phyloP scores from a whole-genome alignment of 345 rosid species.

The Abelmoschus esculentus region DNA sequence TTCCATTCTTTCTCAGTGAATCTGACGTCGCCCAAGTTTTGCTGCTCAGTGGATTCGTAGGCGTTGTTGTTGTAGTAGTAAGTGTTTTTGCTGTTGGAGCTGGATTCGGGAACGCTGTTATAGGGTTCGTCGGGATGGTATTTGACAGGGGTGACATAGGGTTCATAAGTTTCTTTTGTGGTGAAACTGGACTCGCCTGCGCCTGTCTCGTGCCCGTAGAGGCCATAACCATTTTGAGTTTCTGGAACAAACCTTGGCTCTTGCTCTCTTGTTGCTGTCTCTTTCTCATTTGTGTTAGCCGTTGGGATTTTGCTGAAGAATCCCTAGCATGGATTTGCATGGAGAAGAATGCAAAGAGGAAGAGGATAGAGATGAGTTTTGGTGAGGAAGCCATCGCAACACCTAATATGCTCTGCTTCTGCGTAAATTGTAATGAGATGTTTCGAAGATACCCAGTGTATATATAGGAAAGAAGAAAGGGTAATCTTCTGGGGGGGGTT shows the following conservation, averaged over 20 bases:
- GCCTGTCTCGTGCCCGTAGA: constrained; percentile 32
- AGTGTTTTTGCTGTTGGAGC: constrained; percentile 8
- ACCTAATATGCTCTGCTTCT: no score
- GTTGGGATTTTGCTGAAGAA: no score
- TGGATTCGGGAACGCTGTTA: constrained; percentile 15
- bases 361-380: no score
- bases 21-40: constrained; percentile 13
- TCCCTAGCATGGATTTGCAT: no score
- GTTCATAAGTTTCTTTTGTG: constrained; percentile 5
- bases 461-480: no score
- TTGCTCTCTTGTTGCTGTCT: no score
- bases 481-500: background rate
- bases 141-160: constrained; percentile 18
- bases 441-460: no score
- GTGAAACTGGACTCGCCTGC: constrained; percentile 23
- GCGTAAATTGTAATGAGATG: no score
- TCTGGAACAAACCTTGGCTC: constrained; percentile 31
- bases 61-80: constrained; percentile 19
- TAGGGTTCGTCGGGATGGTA: constrained; percentile 16
- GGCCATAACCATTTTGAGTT: constrained; percentile 44
- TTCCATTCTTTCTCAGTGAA: constrained; percentile 20
- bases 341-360: no score
- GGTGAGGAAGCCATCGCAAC: no score
- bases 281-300: no score
- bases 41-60: constrained; percentile 7